Evolutionary conservation across 176 grass and related monocot genomes (phyloP).

Genomic region (Cenchrus americanus): DNA sequence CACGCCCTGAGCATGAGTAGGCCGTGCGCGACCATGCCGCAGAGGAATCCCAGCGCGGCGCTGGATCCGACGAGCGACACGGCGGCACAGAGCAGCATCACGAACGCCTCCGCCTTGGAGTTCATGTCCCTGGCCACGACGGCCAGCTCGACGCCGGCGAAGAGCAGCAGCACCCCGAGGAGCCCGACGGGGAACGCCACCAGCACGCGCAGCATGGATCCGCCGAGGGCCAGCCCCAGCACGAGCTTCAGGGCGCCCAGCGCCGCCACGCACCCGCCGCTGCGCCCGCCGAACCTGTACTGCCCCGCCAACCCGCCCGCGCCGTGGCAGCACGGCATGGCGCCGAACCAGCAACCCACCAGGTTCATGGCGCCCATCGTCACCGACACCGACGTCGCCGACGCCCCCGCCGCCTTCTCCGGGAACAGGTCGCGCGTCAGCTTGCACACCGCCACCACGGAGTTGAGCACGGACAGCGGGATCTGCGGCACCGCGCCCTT

Average conservation of each 20-base stretch:
- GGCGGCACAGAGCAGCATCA: slow-evolving; percentile 76
- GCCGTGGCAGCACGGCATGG: slow-evolving; percentile 94
- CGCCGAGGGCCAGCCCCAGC: slow-evolving; percentile 65
- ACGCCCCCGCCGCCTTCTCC: slow-evolving; percentile 45
- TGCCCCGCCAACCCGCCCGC: slow-evolving; percentile 85
- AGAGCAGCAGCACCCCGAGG: slow-evolving; percentile 81
- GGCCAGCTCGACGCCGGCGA: slow-evolving; percentile 78
- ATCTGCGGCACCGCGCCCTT: slow-evolving; percentile 84
- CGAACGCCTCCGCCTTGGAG: slow-evolving; percentile 69
- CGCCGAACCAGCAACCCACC: slow-evolving; percentile 91
- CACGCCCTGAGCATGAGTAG: slow-evolving; percentile 62
- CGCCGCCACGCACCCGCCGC: slow-evolving; percentile 69
- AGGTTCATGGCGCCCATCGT: slow-evolving; percentile 92
- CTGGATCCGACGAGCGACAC: slow-evolving; percentile 81
- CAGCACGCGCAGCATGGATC: slow-evolving; percentile 68
- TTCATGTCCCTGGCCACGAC: slow-evolving; percentile 85
- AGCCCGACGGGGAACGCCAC: slow-evolving; percentile 68
- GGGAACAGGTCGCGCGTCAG: slow-evolving; percentile 80
- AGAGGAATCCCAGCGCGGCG: slow-evolving; percentile 81
- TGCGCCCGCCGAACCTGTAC: slow-evolving; percentile 79
- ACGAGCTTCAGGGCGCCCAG: slow-evolving; percentile 72
- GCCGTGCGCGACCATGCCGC: slow-evolving; percentile 57
- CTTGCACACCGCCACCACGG: slow-evolving; percentile 89
- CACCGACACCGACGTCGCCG: slow-evolving; percentile 72
- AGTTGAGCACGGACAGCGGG: slow-evolving; percentile 87